Base-by-base conservation (phyloP, 495 filamentous ascomycete genomes). In the Cairneyella variabilis region DNA sequence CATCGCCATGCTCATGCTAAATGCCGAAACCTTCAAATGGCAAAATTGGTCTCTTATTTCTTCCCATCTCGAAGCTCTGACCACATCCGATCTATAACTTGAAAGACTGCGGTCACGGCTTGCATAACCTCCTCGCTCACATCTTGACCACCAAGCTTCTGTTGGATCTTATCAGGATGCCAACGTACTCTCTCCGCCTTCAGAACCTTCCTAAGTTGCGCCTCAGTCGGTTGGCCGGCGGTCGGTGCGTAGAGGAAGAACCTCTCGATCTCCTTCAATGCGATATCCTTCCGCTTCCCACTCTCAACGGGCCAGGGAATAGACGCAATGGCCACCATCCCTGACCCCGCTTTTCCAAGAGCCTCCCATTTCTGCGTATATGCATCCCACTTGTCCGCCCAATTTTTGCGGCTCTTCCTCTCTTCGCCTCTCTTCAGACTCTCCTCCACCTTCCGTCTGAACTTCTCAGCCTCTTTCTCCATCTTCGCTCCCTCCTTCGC, bases 121-220 rank as follows among this genome's bases (percentile, higher is more conserved):
- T 85, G 85, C 66, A 95, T 77, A 1, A 83, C 81, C 2, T 74
- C 69, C 16, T 86, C 80, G 39, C 89, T 83, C 37, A 88, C 71
- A 4, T 78, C 75, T 51, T 76, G 67, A 0, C 76, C 81, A 1
- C 90, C 88, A 59, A 91, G 83, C 41, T 84, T 80, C 70, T 97
- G 95, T 74, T 95, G 90, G 27, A 97, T 87, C 76, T 97, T 99
- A 69, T 99, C 93, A 9, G 93, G 93, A 78, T 99, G 93, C 93
- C 93, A 99, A 9, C 90, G 73, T 9, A 97, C 83, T 32, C 93
- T 79, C 72, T 99, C 93, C 16, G 77, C 66, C 69, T 96, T 97
- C 32, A 99, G 70, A 23, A 80, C 73, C 16, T 76, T 72, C 40
- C 77, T 54, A 27, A 90, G 66, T 50, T 75, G 68, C 16, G 47